Base-by-base conservation (phyloP, 2,329 filamentous ascomycete species). In the Blastomyces emzantsi region DNA sequence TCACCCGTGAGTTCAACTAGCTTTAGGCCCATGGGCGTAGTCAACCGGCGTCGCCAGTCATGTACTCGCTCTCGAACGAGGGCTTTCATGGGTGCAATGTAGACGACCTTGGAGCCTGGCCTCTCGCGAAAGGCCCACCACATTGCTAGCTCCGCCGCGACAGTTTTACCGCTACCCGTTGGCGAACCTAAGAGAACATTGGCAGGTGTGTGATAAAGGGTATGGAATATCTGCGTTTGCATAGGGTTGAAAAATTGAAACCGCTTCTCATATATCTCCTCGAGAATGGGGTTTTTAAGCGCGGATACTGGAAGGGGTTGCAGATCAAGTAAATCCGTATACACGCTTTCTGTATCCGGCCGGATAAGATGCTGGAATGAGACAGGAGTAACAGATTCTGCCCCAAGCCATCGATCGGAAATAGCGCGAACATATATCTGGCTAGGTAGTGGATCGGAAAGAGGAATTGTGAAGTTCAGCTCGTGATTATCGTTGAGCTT, bases 241-340 rank as follows among this genome's bases (percentile, higher is more conserved):
- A 99, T 97, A 0, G 94, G 94, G 73, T 99, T 99, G 82, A 99
- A 99, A 76, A 88, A 99, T 67, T 94, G 88, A 75, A 99, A 99
- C 41, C 92, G 85, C 73, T 93, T 81, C 0, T 83, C 87, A 71
- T 99, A 99, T 1, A 99, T 84, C 65, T 94, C 90, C 73, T 99
- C 93, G 0, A 99, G 77, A 0, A 87, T 81, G 0, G 90, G 87
- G 67, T 97, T 96, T 73, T 96, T 92, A 52, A 99, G 80, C 0
- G 93, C 93, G 25, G 87, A 84, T 65, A 99, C 86, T 0, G 93
- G 89, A 3, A 99, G 80, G 1, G 94, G 94, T 73, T 97, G 94
- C 30, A 99, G 79, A 70, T 97, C 90, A 22, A 97, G 82, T 19
- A 99, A 81, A 69, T 99, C 93, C 0, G 94, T 99, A 73, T 97